phyloP scores from a whole-genome alignment of 371 early-diverging fungal genomes.

The Thermomucor indicae-seudaticae region DNA sequence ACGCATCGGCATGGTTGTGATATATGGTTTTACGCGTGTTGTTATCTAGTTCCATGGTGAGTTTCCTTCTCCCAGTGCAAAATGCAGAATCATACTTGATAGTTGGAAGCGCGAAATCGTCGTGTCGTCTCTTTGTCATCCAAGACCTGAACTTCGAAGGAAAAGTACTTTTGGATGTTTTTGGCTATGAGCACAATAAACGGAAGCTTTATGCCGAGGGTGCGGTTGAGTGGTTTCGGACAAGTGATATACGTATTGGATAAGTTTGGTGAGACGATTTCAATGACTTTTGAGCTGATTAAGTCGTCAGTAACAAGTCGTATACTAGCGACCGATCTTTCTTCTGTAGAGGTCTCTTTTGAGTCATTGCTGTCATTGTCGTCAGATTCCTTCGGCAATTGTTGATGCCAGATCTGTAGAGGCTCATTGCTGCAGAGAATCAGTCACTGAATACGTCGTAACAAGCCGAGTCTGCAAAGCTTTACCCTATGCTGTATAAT shows the following conservation, averaged over 20 bases:
- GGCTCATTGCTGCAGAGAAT: conserved; percentile 66
- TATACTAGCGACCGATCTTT: conserved; percentile 48
- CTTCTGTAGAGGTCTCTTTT: conserved; percentile 2
- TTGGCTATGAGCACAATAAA: conserved; percentile 84
- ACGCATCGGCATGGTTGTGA: conserved; percentile 92
- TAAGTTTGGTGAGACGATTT: conserved; percentile 76
- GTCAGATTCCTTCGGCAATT: conserved; percentile 30
- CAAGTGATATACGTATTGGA: conserved; percentile 86
- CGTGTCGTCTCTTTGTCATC: conserved; percentile 80
- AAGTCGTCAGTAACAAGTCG: conserved; percentile 77
- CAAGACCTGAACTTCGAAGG: conserved; percentile 84
- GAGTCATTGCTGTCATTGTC: conserved; percentile 8
- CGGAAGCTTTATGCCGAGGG: conserved; percentile 91
- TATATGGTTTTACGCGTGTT: conserved; percentile 82
- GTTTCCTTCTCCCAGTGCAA: background rate
- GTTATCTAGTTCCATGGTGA: conserved; percentile 42
- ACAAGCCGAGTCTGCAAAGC: background rate
- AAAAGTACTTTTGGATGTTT: conserved; percentile 84
- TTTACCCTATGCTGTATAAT: conserved; percentile 83
- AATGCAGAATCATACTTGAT: no score
- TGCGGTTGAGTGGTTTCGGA: conserved; percentile 68
- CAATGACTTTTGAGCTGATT: conserved; percentile 79
- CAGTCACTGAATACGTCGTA: background rate
- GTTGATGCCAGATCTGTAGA: conserved; percentile 80
- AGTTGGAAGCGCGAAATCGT: conserved; percentile 88